Conservation (phyloP, 2,329 filamentous ascomycete species). For the Pyrenochaeta sp. region DNA sequence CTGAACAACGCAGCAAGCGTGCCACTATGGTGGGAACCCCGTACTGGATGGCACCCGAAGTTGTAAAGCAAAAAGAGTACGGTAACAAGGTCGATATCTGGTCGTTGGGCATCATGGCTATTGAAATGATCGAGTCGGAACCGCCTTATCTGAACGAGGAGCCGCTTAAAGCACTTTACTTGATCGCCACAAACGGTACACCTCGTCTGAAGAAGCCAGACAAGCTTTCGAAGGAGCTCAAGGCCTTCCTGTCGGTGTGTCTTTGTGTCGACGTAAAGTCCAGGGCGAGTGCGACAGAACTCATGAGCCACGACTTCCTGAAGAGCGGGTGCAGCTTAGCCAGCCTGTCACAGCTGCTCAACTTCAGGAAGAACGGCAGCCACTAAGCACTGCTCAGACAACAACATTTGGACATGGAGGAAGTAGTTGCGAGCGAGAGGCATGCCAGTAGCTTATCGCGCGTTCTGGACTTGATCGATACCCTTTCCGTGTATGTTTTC, state of each 20-base stretch:
- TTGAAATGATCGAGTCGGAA: constrained; percentile 99
- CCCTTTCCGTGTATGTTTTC: constrained; percentile 35
- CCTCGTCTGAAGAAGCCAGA: constrained; percentile 97
- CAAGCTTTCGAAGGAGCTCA: constrained; percentile 96
- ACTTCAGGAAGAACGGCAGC: constrained; percentile 76
- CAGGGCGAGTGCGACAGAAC: constrained; percentile 87
- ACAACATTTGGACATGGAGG: constrained; percentile 9
- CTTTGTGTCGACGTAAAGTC: constrained; percentile 96
- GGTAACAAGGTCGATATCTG: constrained; percentile 98
- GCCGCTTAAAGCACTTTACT: constrained; percentile 93
- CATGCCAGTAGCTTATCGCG: constrained; percentile 7
- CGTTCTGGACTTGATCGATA: constrained; percentile 38
- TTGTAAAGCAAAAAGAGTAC: constrained; percentile 99
- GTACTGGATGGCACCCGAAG: constrained; percentile 99
- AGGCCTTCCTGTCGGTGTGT: constrained; percentile 95
- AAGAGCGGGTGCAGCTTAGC: constrained; percentile 85
- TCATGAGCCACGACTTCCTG: constrained; percentile 91
- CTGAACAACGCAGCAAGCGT: constrained; percentile 94
- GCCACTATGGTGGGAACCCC: constrained; percentile 99
- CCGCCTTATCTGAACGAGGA: constrained; percentile 98
- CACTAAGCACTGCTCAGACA: too few species aligned
- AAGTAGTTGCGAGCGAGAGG: constrained; percentile 2
- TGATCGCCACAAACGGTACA: constrained; percentile 97
- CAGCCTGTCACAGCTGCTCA: constrained; percentile 84
- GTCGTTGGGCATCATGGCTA: constrained; percentile 99